Evolutionary conservation across 352 stramenopile genomes (phyloP).

Genomic region (Peronospora destructor): DNA sequence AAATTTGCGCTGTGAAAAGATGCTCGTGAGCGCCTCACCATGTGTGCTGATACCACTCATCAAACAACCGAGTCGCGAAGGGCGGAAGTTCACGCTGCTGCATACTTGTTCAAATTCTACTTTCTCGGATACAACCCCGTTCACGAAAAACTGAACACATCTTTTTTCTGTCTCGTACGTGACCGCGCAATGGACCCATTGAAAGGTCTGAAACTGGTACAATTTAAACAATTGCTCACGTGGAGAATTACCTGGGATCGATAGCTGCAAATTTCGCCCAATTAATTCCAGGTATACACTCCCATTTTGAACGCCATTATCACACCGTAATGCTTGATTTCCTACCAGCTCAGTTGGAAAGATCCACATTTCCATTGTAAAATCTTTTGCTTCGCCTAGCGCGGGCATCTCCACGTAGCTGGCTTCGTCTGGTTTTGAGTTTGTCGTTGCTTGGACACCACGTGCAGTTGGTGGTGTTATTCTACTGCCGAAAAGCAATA

Average conservation of each 20-base stretch:
- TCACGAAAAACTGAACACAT: slow-evolving; percentile 43
- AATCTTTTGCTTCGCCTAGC: slow-evolving; percentile 54
- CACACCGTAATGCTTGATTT: slow-evolving; percentile 60
- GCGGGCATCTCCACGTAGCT: slow-evolving; percentile 63
- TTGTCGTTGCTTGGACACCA: slow-evolving; percentile 15
- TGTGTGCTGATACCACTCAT: slow-evolving; percentile 44
- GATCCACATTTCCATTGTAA: slow-evolving; percentile 80
- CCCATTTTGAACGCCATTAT: slow-evolving; percentile 63
- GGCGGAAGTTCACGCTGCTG: slow-evolving; percentile 41
- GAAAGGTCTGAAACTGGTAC: slow-evolving; percentile 44
- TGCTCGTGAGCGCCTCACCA: slow-evolving; percentile 24
- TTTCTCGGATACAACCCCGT: slow-evolving; percentile 35
- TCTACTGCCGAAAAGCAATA: slow-evolving; percentile 56
- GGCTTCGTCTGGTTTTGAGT: slow-evolving; percentile 42
- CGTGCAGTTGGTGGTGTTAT: slow-evolving; percentile 10
- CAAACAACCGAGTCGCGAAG: slow-evolving; percentile 66
- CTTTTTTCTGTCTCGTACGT: slow-evolving; percentile 34
- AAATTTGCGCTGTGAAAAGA: slow-evolving; percentile 48
- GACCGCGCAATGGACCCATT: slow-evolving; percentile 67
- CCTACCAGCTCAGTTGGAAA: slow-evolving; percentile 54
- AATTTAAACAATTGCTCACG: slow-evolving; percentile 61
- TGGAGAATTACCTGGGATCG: slow-evolving; percentile 65
- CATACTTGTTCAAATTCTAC: slow-evolving; percentile 41
- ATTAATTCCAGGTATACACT: slow-evolving; percentile 74
- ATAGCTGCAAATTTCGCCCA: slow-evolving; percentile 54